Conservation (phyloP, 1,284 basidiomycete genomes). For the Ustilago nuda region DNA sequence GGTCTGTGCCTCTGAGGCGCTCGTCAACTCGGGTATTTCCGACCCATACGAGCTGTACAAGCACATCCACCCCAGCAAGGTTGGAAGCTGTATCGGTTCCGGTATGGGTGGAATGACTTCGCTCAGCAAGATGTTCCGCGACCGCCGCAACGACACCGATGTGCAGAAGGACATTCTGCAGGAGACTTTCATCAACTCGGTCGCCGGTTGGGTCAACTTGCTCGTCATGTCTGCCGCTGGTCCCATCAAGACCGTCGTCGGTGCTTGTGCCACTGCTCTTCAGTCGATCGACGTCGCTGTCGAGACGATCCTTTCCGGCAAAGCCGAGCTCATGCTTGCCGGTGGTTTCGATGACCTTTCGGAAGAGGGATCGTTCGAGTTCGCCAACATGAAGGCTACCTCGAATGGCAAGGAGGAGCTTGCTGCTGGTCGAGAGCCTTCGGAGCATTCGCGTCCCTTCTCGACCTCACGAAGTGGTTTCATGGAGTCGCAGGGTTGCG, state of each 20-base stretch:
- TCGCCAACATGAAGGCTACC: slow-evolving; percentile 99
- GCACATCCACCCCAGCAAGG: slow-evolving; percentile 93
- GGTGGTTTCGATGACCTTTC: slow-evolving; percentile 98
- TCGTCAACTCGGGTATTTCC: slow-evolving; percentile 93
- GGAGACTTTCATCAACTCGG: slow-evolving; percentile 77
- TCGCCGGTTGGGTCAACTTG: slow-evolving; percentile 92
- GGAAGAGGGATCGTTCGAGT: slow-evolving; percentile 94
- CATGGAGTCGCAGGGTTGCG: slow-evolving; percentile 95
- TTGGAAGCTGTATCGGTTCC: slow-evolving; percentile 74
- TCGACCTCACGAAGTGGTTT: slow-evolving; percentile 82
- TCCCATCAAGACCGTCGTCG: slow-evolving; percentile 98
- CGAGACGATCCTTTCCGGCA: slow-evolving; percentile 91
- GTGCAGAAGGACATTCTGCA: slow-evolving; percentile 98
- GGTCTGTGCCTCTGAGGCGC: slow-evolving; percentile 90
- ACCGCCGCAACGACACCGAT: slow-evolving; percentile 94
- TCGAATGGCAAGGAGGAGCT: slow-evolving; percentile 96
- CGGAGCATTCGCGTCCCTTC: slow-evolving; percentile 97
- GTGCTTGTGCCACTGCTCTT: slow-evolving; percentile 96
- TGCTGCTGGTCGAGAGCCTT: slow-evolving; percentile 95
- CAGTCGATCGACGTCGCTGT: slow-evolving; percentile 98
- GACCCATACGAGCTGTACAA: slow-evolving; percentile 85
- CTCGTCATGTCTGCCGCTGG: slow-evolving; percentile 75
- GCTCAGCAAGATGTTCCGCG: slow-evolving; percentile 86
- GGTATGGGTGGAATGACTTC: slow-evolving; percentile 92
- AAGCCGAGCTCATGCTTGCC: slow-evolving; percentile 98